These are phyloP conservation scores for Lasiosphaeris hirsuta DNA, from an alignment of 495 filamentous ascomycete species.

Conservation along the genomic window DNA sequence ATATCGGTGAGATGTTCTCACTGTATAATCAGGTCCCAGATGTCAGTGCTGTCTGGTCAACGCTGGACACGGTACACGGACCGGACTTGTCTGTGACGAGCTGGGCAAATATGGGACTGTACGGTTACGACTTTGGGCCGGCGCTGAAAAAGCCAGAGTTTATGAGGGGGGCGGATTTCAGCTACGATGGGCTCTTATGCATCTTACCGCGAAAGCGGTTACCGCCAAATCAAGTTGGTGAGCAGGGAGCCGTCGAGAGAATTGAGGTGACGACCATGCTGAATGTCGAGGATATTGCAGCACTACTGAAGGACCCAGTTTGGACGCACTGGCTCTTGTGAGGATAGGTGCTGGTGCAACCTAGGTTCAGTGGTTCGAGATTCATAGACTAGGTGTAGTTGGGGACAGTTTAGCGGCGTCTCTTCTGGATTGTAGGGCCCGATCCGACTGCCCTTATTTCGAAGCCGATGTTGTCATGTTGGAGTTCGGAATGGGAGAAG, in stretches of 20 bases:
- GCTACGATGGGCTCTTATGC: slow-evolving; percentile 35
- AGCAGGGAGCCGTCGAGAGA: too few species aligned
- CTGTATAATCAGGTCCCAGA: background rate
- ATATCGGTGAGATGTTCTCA: background rate
- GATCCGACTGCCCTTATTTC: too few species aligned
- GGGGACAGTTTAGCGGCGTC: too few species aligned
- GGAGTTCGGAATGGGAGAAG: too few species aligned
- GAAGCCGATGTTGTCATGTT: background rate
- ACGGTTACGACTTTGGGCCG: slow-evolving; percentile 5
- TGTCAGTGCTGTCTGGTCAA: background rate
- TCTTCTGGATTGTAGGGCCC: too few species aligned
- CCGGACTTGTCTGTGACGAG: slow-evolving; percentile 9
- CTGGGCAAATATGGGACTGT: slow-evolving; percentile 10
- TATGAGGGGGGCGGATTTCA: slow-evolving; percentile 7
- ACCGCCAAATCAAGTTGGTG: too few species aligned
- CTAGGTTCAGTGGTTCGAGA: too few species aligned
- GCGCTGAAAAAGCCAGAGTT: slow-evolving; percentile 1
- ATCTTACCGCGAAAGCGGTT: slow-evolving; percentile 2
- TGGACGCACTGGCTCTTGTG: too few species aligned
- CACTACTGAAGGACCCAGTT: too few species aligned
- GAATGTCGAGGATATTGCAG: background rate
- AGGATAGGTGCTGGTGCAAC: too few species aligned
- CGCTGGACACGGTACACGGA: background rate
- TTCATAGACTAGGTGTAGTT: too few species aligned
- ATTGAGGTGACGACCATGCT: too few species aligned